Evolutionary conservation across 1,284 basidiomycete genomes (phyloP).

Genomic region (Boletellus deceptivus): DNA sequence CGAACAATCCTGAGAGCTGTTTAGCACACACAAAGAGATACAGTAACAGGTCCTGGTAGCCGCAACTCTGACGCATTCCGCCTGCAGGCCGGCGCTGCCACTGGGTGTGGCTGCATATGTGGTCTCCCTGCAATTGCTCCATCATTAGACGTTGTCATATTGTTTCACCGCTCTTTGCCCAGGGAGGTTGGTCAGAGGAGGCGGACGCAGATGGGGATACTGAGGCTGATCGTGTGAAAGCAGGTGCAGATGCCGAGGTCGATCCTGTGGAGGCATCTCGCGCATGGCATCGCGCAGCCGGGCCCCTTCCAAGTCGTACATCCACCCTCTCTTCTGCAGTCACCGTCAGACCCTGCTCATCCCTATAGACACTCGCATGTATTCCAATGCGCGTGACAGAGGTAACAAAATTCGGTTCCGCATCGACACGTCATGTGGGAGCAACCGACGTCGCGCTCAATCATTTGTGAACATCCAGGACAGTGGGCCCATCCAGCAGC

Average conservation of each 20-base stretch:
- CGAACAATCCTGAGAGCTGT: slow-evolving; percentile 18
- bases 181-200: neutral
- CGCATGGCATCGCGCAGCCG: too few relatives aligned
- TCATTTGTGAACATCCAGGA: slow-evolving; percentile 41
- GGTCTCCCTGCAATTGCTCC: slow-evolving; percentile 35
- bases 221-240: neutral
- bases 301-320: slow-evolving; percentile 14
- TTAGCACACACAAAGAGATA: slow-evolving; percentile 39
- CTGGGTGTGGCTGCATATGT: slow-evolving; percentile 34
- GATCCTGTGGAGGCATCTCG: too few relatives aligned
- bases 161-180: neutral
- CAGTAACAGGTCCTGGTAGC: slow-evolving; percentile 17
- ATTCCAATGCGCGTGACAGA: slow-evolving; percentile 42
- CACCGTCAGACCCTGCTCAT: slow-evolving; percentile 34
- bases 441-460: slow-evolving; percentile 43
- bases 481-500: slow-evolving; percentile 42
- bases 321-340: slow-evolving; percentile 35
- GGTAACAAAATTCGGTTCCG: slow-evolving; percentile 44
- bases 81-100: slow-evolving; percentile 33
- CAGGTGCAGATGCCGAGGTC: neutral
- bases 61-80: slow-evolving; percentile 37
- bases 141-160: slow-evolving; percentile 24
- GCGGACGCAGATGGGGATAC: neutral
- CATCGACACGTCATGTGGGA: slow-evolving; percentile 49
- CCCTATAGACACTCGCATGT: slow-evolving; percentile 43